phyloP scores from a whole-genome alignment of 1,284 basidiomycete species.

The Tylopilus sp. region DNA sequence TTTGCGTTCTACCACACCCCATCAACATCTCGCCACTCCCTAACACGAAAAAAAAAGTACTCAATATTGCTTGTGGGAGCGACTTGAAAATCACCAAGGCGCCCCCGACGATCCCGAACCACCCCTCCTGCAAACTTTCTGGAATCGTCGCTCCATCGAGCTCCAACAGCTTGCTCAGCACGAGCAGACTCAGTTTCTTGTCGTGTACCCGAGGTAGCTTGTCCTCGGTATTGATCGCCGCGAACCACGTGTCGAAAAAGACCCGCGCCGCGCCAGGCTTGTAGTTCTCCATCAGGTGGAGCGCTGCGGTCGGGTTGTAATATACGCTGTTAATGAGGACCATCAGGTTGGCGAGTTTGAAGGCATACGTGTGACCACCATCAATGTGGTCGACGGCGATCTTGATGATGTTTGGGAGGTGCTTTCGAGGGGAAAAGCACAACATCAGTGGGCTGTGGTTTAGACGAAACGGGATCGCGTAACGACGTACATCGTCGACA shows the following conservation, averaged over 20 bases:
- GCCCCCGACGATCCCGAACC: conserved; percentile 69
- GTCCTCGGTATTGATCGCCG: conserved; percentile 57
- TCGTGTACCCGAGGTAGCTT: conserved; percentile 85
- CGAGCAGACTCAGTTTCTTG: conserved; percentile 79
- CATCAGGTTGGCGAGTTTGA: conserved; percentile 77
- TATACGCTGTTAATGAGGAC: conserved; percentile 82
- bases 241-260: conserved; percentile 83
- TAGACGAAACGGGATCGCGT: neutral
- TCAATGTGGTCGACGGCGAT: conserved; percentile 59
- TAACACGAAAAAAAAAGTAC: conserved; percentile 33
- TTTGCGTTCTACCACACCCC: conserved; percentile 52
- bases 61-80: conserved; percentile 67
- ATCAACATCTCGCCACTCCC: conserved; percentile 3
- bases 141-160: conserved; percentile 59
- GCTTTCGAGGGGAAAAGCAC: conserved; percentile 26
- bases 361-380: conserved; percentile 55
- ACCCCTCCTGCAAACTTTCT: conserved; percentile 58
- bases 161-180: conserved; percentile 73
- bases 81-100: conserved; percentile 70
- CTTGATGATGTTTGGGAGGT: conserved; percentile 54
- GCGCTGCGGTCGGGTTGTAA: conserved; percentile 77
- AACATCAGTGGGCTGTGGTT: neutral
- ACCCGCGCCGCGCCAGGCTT: conserved; percentile 54
- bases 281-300: conserved; percentile 69
- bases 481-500: conserved; percentile 66